phyloP scores from a whole-genome alignment of 345 rosid species.

The Acer campestre region DNA sequence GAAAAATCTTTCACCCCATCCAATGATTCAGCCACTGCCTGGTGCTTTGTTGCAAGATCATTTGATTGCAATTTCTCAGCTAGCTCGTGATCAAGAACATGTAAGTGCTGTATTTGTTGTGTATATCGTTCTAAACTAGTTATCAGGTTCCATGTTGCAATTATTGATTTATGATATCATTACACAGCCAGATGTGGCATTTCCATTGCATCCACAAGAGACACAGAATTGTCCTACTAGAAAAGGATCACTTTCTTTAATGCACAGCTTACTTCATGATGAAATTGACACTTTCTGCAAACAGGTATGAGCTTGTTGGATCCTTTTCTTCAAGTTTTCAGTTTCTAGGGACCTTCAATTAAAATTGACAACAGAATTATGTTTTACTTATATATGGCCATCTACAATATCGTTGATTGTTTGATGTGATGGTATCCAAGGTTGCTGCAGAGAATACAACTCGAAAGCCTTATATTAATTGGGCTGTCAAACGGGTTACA shows the following conservation, averaged over 20 bases:
- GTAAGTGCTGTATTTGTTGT: conserved; percentile 47
- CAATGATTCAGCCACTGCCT: conserved; percentile 84
- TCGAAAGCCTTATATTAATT: conserved; percentile 86
- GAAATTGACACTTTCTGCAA: conserved; percentile 90
- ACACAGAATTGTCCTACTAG: conserved; percentile 54
- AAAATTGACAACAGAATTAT: neutral
- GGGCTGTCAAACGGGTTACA: conserved; percentile 96
- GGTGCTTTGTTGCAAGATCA: conserved; percentile 85
- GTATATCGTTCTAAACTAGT: conserved; percentile 12
- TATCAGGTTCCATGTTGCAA: conserved; percentile 16
- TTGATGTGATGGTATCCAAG: conserved; percentile 40
- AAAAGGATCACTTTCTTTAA: conserved; percentile 61
- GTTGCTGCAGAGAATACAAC: conserved; percentile 80
- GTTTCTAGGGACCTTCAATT: conserved; percentile 15
- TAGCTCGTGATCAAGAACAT: conserved; percentile 92
- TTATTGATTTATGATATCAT: conserved; percentile 35
- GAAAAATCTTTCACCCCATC: conserved; percentile 72
- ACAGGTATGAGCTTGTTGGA: conserved; percentile 50
- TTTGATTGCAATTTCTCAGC: conserved; percentile 86
- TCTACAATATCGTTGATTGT: conserved; percentile 18
- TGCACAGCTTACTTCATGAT: conserved; percentile 72
- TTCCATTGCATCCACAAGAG: conserved; percentile 83
- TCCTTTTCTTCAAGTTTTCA: conserved; percentile 18
- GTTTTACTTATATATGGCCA: neutral
- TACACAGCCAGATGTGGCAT: conserved; percentile 85